These are phyloP conservation scores for Vaccinium macrocarpon DNA, from an alignment of 148 eudicot genomes.

Conservation along the genomic window DNA sequence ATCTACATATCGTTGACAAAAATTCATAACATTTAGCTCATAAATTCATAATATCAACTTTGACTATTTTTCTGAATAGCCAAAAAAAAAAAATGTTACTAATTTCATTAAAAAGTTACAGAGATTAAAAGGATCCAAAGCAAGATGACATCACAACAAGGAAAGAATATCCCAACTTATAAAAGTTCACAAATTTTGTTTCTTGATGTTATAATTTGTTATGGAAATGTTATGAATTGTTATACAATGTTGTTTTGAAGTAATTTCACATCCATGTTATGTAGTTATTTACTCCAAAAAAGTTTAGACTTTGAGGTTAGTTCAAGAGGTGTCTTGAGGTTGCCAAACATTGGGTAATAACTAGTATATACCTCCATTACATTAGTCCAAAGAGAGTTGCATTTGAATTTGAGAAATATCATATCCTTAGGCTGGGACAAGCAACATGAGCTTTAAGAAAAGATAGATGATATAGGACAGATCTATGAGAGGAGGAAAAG, in stretches of 20 bases:
- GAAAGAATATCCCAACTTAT: too few relatives aligned
- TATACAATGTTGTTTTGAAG: too few relatives aligned
- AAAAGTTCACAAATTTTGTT: neutral
- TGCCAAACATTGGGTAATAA: neutral
- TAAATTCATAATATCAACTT: neutral
- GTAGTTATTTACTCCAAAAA: too few relatives aligned
- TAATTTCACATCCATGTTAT: too few relatives aligned
- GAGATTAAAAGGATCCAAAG: too few relatives aligned
- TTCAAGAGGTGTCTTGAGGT: neutral
- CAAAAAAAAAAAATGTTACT: too few relatives aligned
- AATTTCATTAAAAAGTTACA: too few relatives aligned
- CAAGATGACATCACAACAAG: too few relatives aligned
- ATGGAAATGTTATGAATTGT: neutral
- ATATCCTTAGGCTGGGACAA: neutral
- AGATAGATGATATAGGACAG: neutral
- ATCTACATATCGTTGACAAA: too few relatives aligned
- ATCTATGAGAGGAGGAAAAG: neutral
- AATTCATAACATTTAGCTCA: neutral
- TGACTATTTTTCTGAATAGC: neutral
- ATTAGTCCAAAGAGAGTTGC: neutral
- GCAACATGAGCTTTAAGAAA: neutral
- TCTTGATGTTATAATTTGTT: neutral
- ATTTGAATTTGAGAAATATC: neutral
- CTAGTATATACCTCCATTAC: neutral
- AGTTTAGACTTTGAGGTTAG: neutral